A percentile compares a stretch with the other conserved stretches of the same genome.
Evolutionary conservation across 352 stramenopile species (phyloP).

Genomic region (Globisporangium paroecandrum): DNA sequence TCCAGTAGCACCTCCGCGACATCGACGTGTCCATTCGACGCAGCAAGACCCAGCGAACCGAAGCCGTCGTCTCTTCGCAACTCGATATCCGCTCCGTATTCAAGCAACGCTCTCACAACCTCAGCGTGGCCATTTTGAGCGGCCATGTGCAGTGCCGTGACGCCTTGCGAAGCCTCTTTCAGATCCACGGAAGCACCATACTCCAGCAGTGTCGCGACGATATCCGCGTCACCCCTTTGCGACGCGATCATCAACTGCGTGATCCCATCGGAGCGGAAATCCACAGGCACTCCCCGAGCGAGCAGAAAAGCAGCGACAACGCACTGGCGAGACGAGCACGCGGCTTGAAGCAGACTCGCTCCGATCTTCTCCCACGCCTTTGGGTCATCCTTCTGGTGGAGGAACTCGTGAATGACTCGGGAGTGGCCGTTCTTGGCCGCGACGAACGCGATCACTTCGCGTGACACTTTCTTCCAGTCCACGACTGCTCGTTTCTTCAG

Average conservation of each 20-base stretch:
- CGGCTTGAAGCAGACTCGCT: slow-evolving; percentile 12
- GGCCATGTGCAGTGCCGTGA: slow-evolving; percentile 12
- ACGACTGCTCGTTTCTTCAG: slow-evolving; percentile 5
- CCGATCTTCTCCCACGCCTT: slow-evolving; percentile 4
- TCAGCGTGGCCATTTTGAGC: slow-evolving; percentile 13
- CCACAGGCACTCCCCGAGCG: slow-evolving; percentile 2
- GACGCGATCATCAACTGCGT: slow-evolving; percentile 15
- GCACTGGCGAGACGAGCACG: not conserved
- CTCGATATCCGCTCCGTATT: slow-evolving; percentile 4
- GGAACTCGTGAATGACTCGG: slow-evolving; percentile 6
- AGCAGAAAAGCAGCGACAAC: not conserved
- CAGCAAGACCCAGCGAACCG: slow-evolving; percentile 4
- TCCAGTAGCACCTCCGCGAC: slow-evolving; percentile 1
- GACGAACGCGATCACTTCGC: not conserved
- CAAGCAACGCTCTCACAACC: not conserved
- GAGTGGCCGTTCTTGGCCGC: slow-evolving; percentile 5
- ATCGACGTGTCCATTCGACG: slow-evolving; percentile 11
- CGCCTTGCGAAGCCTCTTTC: slow-evolving; percentile 1
- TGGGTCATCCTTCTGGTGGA: not conserved
- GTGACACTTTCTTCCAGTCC: slow-evolving; percentile 3
- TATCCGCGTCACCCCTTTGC: not conserved
- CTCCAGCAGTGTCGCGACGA: slow-evolving; percentile 5
- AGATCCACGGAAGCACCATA: not conserved
- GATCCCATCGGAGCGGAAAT: slow-evolving; percentile 1
- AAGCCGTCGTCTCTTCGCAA: slow-evolving; percentile 8